Conservation (phyloP, 129 eudicot genomes). For the Logfia minima region DNA sequence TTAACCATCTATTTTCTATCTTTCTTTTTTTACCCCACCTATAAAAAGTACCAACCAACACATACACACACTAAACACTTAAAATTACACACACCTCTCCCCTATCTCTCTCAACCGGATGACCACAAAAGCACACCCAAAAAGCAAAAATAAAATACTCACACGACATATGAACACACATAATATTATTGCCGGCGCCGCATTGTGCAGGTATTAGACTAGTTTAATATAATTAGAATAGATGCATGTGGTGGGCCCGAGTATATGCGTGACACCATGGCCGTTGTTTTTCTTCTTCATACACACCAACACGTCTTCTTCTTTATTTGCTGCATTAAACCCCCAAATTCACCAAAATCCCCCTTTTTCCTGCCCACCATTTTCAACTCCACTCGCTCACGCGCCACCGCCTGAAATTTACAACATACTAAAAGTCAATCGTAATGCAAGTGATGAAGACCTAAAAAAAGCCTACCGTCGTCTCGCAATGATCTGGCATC, state of each 20-base stretch:
- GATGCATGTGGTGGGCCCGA: conserved; percentile 21
- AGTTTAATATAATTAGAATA: not conserved
- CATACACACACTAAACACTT: too few relatives aligned
- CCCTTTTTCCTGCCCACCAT: conserved; percentile 9
- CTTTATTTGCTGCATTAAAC: conserved; percentile 4
- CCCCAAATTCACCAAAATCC: not conserved
- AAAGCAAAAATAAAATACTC: too few relatives aligned
- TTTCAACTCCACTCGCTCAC: conserved; percentile 10
- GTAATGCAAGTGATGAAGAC: conserved; percentile 87
- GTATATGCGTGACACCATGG: conserved; percentile 39
- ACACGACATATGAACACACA: too few relatives aligned
- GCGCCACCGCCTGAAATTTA: conserved; percentile 23
- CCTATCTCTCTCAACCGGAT: too few relatives aligned
- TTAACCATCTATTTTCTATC: too few relatives aligned
- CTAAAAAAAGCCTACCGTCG: conserved; percentile 78
- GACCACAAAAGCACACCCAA: too few relatives aligned
- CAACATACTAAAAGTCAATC: conserved; percentile 83
- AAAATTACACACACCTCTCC: too few relatives aligned
- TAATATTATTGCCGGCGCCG: too few relatives aligned
- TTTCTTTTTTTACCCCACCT: too few relatives aligned
- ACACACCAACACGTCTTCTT: conserved; percentile 32
- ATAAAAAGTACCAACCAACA: too few relatives aligned
- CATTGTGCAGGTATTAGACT: too few relatives aligned
- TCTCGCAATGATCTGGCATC: conserved; percentile 88
- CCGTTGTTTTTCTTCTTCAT: conserved; percentile 23